Percentiles rank a stretch among this genome's conserved stretches.
Evolutionary conservation across 768 basidiomycete genomes (phyloP).

Genomic region (Boletus reticulatus): DNA sequence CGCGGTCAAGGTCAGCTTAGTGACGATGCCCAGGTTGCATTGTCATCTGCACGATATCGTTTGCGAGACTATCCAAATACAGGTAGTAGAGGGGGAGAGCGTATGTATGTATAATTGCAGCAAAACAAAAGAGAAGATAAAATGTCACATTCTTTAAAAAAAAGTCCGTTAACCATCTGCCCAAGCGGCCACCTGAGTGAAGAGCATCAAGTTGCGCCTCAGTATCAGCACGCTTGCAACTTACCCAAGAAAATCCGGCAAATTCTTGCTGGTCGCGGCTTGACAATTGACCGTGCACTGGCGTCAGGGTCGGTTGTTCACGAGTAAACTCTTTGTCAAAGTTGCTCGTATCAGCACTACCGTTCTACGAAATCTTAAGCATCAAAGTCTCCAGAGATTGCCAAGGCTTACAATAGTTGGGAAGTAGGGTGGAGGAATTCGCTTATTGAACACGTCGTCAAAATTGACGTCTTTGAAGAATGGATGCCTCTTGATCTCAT

Average conservation of each 20-base stretch:
- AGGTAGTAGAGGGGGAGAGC: conserved; percentile 28
- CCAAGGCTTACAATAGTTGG: conserved; percentile 79
- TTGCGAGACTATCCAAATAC: conserved; percentile 40
- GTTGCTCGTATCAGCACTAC: conserved; percentile 85
- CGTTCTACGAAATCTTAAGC: conserved; percentile 48
- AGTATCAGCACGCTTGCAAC: not conserved
- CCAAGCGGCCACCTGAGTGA: conserved; percentile 45
- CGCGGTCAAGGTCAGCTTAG: conserved; percentile 41
- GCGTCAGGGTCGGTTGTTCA: conserved; percentile 96
- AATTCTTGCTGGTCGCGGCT: conserved; percentile 92
- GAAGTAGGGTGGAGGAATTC: conserved; percentile 96
- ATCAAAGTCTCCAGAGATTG: not conserved
- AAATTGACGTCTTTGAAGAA: conserved; percentile 99
- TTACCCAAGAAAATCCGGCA: conserved; percentile 94
- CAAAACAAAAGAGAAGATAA: conserved; percentile 30
- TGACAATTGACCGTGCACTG: conserved; percentile 92
- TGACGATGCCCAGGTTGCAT: conserved; percentile 38
- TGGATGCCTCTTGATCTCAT: conserved; percentile 94
- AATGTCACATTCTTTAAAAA: conserved; percentile 16
- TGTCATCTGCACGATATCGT: conserved; percentile 18
- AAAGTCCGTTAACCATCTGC: conserved; percentile 47
- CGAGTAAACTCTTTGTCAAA: conserved; percentile 97
- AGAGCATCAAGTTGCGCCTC: not conserved
- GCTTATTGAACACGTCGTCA: conserved; percentile 96
- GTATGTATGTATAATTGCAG: conserved; percentile 33